Conservation (phyloP, 2,329 filamentous ascomycete genomes). For the Coleophoma eucalyptorum region DNA sequence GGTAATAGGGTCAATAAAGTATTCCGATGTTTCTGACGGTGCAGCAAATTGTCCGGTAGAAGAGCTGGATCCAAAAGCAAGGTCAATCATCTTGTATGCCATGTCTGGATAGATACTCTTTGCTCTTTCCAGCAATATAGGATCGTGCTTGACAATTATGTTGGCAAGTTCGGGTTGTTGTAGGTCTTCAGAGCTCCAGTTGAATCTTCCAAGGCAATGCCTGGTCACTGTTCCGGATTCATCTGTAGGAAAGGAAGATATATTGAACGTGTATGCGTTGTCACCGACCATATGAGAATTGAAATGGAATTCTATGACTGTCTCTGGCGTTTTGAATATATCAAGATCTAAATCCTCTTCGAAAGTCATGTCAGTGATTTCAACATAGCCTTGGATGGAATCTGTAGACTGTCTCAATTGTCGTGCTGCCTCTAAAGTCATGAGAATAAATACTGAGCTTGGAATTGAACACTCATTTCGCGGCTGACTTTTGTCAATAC, state of each 20-base stretch:
- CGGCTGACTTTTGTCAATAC: too few species aligned
- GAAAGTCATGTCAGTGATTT: neutral
- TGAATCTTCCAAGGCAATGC: neutral
- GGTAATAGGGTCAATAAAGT: too few species aligned
- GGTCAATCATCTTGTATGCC: too few species aligned
- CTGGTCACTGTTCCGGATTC: neutral
- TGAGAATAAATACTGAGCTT: constrained; percentile 18
- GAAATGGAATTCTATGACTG: neutral
- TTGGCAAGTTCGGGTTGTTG: too few species aligned
- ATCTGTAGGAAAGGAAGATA: neutral
- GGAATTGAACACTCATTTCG: neutral
- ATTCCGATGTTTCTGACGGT: too few species aligned
- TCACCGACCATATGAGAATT: neutral
- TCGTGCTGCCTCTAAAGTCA: constrained; percentile 22
- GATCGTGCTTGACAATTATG: too few species aligned
- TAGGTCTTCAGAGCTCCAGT: neutral
- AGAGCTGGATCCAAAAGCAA: too few species aligned
- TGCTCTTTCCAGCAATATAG: too few species aligned
- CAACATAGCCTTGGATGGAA: neutral
- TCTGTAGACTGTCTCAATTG: neutral
- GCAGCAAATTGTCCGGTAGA: too few species aligned
- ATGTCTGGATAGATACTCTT: too few species aligned
- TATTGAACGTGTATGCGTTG: neutral
- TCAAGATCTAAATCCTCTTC: neutral
- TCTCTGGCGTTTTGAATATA: neutral